Base-by-base conservation (phyloP, 2,329 filamentous ascomycete genomes). In the Apiospora pterosperma region DNA sequence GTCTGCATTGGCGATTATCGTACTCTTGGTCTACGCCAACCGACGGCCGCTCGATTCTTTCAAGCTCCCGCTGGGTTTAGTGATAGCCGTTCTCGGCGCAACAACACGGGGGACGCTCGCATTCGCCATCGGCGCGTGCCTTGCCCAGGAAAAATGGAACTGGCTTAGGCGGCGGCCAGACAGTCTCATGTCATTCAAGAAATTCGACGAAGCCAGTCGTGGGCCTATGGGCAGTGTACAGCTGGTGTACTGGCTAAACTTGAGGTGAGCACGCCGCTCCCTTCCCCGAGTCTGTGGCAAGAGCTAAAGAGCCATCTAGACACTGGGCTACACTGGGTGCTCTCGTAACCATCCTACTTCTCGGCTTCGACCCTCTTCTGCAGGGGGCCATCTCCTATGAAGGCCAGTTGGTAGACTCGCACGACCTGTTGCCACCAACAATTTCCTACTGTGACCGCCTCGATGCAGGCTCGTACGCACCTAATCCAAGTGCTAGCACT, bases 121-220 rank as follows among this genome's bases (percentile, higher is more conserved):
- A 1, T 64, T 62, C 19, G 63, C 63, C 5, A 28, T 64, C 16
- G 59, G 63, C 14, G 34, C 63, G 1, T 64, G 59, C 12, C 42
- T 62, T 11, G 63, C 58, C 4, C 63, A 62, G 44, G 55, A 62
- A 10, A 64, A 64, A 59, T 62, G 63, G 63, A 64, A 64, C 25
- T 64, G 63, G 63, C 61, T 64, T 19, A 23, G 60, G 10, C 28
- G 44, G 58, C 19, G 38, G 2, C 14, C 58, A 11, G 63, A 64
- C 25, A 52, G 21, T 31, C 59, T 64, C 21, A 31, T 36, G 5
- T 31, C 59, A 0, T 64, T 64, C 44, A 48, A 62, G 16, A 52
- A 36, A 8, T 64, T 64, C n/a, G 59, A 64, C 11, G 59, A 64
- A 8, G 63, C 63, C 34, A 64, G 63, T 19, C 63, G 63, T 1